phyloP scores from a whole-genome alignment of 2,329 filamentous ascomycete species.

The Exophiala xenobiotica region DNA sequence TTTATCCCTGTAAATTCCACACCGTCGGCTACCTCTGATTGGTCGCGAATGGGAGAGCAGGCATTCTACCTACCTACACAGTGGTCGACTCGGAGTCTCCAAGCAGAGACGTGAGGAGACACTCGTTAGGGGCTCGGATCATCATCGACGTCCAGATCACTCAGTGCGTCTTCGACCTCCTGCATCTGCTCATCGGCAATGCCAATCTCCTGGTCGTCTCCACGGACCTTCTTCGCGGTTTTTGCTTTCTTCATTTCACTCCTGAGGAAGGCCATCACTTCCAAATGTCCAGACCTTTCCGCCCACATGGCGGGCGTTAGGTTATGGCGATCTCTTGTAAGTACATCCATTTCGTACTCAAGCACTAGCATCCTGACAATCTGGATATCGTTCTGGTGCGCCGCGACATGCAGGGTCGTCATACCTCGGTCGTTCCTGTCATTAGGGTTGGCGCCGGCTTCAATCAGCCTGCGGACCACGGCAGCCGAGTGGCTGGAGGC shows the following conservation, averaged over 20 bases:
- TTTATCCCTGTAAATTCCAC: too few species aligned
- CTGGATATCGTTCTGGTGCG: constrained; percentile 39
- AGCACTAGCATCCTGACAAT: constrained; percentile 39
- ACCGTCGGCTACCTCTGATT: too few species aligned
- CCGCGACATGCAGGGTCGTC: constrained; percentile 44
- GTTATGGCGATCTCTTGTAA: constrained; percentile 29
- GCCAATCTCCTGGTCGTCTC: background rate
- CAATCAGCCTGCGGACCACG: constrained; percentile 35
- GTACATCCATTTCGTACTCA: constrained; percentile 36
- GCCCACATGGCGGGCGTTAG: constrained; percentile 26
- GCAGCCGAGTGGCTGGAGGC: constrained; percentile 20
- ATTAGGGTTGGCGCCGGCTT: constrained; percentile 39
- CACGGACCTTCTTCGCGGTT: constrained; percentile 3
- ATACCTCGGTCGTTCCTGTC: constrained; percentile 36
- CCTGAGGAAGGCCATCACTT: constrained; percentile 21
- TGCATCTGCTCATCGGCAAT: too few species aligned
- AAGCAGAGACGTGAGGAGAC: too few species aligned
- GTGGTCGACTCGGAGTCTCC: too few species aligned
- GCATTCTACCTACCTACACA: too few species aligned
- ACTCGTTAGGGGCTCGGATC: too few species aligned
- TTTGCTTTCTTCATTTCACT: constrained; percentile 17
- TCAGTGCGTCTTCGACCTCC: too few species aligned
- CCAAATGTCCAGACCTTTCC: constrained; percentile 23
- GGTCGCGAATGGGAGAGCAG: too few species aligned
- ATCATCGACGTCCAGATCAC: too few species aligned